Evolutionary conservation across 805 yeast species (phyloP).

Genomic region (Metschnikowia hibisci): DNA sequence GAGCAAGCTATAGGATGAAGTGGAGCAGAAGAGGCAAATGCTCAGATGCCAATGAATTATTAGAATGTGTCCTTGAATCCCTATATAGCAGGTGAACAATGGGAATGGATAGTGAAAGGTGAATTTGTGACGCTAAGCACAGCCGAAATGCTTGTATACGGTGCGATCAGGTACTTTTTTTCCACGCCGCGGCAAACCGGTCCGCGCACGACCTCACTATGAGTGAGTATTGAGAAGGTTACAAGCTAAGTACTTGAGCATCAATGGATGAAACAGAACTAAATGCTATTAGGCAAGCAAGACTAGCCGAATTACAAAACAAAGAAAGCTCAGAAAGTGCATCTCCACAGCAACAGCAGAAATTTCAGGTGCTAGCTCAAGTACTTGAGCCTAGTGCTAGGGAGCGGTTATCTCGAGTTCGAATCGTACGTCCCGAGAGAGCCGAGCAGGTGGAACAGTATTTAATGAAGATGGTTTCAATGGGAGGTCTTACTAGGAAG

Average conservation of each 20-base stretch:
- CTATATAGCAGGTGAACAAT: too few relatives aligned
- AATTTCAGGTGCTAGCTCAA: constrained; percentile 51
- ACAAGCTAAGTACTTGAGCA: neutral
- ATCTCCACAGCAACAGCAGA: constrained; percentile 31
- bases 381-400: constrained; percentile 79
- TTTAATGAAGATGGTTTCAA: constrained; percentile 62
- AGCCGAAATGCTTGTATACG: too few relatives aligned
- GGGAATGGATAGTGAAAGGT: too few relatives aligned
- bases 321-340: constrained; percentile 35
- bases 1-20: neutral
- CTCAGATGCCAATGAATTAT: too few relatives aligned
- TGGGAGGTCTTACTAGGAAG: constrained; percentile 73
- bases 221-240: neutral
- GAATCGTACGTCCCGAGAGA: constrained; percentile 87
- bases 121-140: neutral
- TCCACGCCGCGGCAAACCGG: constrained; percentile 1
- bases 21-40: too few relatives aligned
- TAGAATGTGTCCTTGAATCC: too few relatives aligned
- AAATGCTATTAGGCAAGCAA: constrained; percentile 88
- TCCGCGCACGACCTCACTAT: constrained; percentile 1
- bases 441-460: constrained; percentile 86
- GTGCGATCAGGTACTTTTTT: neutral
- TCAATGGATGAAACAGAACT: constrained; percentile 83
- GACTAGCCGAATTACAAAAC: constrained; percentile 76
- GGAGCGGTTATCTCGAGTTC: constrained; percentile 80